Evolutionary conservation across 2,329 filamentous ascomycete species (phyloP).

Genomic region (Penicillium sp.): DNA sequence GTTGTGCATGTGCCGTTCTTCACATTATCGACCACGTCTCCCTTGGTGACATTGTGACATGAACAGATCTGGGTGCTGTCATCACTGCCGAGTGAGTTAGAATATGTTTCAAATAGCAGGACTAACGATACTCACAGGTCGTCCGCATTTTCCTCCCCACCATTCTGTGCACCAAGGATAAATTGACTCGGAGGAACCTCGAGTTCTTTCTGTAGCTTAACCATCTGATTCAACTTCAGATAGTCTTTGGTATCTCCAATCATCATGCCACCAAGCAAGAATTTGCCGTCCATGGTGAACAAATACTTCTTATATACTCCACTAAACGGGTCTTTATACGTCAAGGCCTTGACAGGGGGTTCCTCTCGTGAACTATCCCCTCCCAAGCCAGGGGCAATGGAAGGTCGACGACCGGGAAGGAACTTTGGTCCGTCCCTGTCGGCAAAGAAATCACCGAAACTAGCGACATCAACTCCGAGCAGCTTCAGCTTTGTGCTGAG

Average conservation of each 20-base stretch:
- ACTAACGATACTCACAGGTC: conserved; percentile 55
- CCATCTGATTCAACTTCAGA: conserved; percentile 81
- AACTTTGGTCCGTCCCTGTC: conserved; percentile 77
- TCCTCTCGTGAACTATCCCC: conserved; percentile 43
- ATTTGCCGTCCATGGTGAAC: conserved; percentile 86
- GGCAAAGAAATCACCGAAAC: conserved; percentile 91
- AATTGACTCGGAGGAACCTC: conserved; percentile 77
- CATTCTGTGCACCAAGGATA: conserved; percentile 73
- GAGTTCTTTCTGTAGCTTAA: conserved; percentile 76
- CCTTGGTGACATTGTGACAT: conserved; percentile 89
- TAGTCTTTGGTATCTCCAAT: conserved; percentile 91
- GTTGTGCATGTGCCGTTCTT: conserved; percentile 79
- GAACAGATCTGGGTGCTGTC: conserved; percentile 89
- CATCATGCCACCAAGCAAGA: conserved; percentile 94
- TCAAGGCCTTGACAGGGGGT: conserved; percentile 73
- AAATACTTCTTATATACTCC: conserved; percentile 93
- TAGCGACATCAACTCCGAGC: conserved; percentile 85
- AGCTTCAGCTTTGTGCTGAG: conserved; percentile 90
- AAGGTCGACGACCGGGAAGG: conserved; percentile 58
- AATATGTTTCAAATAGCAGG: background rate
- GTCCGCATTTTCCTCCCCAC: conserved; percentile 69
- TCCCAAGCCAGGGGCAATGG: conserved; percentile 39
- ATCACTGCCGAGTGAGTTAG: conserved; percentile 41
- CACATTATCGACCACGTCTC: conserved; percentile 68
- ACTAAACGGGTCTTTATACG: conserved; percentile 83